A percentile compares a stretch with the other conserved stretches of the same genome.
phyloP scores from a whole-genome alignment of 1,284 basidiomycete genomes.

The Cryptococcus amylolentus region DNA sequence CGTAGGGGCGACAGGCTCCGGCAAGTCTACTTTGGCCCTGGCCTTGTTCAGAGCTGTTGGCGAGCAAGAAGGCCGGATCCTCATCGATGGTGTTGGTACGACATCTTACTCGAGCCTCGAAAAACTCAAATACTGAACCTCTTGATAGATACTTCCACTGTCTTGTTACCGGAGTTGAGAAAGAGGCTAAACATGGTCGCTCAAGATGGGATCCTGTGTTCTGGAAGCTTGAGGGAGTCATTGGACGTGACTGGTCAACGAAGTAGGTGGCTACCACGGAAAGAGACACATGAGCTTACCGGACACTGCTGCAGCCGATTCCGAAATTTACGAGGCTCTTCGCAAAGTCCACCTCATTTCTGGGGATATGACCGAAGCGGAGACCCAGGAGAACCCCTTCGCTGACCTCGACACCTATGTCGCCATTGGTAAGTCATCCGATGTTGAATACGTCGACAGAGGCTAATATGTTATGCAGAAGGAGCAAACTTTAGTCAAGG shows the following conservation, averaged over 20 bases:
- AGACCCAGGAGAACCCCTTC: conserved; percentile 50
- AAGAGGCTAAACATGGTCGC: conserved; percentile 59
- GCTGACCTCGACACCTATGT: conserved; percentile 57
- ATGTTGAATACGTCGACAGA: neutral
- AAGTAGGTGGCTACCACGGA: conserved; percentile 8
- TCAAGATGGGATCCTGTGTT: conserved; percentile 43
- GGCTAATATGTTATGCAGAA: conserved; percentile 16
- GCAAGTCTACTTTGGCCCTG: conserved; percentile 71
- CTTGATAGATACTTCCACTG: conserved; percentile 51
- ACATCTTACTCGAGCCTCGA: neutral
- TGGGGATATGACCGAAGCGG: conserved; percentile 47
- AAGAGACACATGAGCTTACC: neutral
- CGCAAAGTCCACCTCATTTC: conserved; percentile 57
- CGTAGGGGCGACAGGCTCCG: conserved; percentile 63
- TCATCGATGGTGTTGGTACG: conserved; percentile 65
- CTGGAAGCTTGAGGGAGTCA: conserved; percentile 63
- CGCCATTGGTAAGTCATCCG: conserved; percentile 42
- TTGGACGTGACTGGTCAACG: conserved; percentile 52
- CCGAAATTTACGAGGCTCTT: conserved; percentile 57
- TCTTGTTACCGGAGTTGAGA: conserved; percentile 61
- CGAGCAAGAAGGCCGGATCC: conserved; percentile 60
- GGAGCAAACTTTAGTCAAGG: conserved; percentile 72
- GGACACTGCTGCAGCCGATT: conserved; percentile 44
- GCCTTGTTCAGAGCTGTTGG: conserved; percentile 69
- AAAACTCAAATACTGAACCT: neutral